Base-by-base conservation (phyloP, 2,329 filamentous ascomycete genomes). In the Fusarium pseudocircinatum region DNA sequence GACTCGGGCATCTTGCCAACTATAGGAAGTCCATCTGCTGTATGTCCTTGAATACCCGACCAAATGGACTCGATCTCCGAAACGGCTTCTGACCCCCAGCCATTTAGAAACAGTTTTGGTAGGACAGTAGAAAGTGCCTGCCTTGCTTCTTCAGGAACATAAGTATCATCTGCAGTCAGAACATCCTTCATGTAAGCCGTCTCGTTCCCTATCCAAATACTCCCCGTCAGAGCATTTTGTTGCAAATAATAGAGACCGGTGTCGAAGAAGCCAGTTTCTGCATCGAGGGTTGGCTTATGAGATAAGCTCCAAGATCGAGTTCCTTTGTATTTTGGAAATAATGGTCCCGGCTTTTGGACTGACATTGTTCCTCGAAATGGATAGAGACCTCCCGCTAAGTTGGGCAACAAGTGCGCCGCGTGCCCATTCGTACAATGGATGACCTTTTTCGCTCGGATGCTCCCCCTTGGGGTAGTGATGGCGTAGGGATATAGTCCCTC, bases 391-490 rank as follows among this genome's bases (percentile, higher is more conserved):
- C 83, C 83, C 3, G 81, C 78, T 6, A 89, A 78, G 0, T 80
- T 82, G 0, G 87, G 87, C 4, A 90, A 77, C 5, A 90, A 82
- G 56, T 89, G 84, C 0, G 84, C 79, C 0, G 85, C 82, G 71
- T 86, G 85, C 4, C 81, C 87, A 68, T 91, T 90, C 1, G 87
- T 90, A 40, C 87, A 87, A 69, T 91, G 87, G 4, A 91, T 82
- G 11, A 91, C 79, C 56, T 88, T 84, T 5, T 80, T 81, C 20
- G 87, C 83, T 2, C 74, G 76, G 18, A 90, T 82, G 0, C 46
- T 70, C 0, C 87, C 88, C 7, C 86, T 80, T 0, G 75, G 67
- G 0, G 89, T 90, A 4, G 77, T 67, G 3, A 90, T 62, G 2
- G 28, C 3, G 70, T 86, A 87, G 4, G 79, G 83, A 18, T 78